Evolutionary conservation across 2,329 filamentous ascomycete species (phyloP).

Genomic region (Fusarium poae): DNA sequence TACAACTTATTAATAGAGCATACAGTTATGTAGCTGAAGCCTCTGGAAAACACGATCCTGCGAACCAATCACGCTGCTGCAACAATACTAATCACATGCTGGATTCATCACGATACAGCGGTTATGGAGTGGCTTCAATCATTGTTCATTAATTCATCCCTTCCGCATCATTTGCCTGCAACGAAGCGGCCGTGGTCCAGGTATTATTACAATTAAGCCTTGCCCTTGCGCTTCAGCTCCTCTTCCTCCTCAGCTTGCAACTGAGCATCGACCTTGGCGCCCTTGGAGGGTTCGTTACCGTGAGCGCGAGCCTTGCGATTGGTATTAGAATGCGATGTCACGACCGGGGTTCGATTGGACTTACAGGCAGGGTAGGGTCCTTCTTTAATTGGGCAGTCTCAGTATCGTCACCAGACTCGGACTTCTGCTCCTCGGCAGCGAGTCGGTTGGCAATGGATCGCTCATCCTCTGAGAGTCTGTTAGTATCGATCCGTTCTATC

Average conservation of each 20-base stretch:
- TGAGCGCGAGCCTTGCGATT: constrained; percentile 70
- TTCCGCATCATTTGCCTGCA: constrained; percentile 15
- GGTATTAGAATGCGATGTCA: constrained; percentile 12
- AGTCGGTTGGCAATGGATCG: constrained; percentile 79
- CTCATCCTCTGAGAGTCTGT: constrained; percentile 69
- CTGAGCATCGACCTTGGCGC: constrained; percentile 78
- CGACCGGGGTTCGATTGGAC: constrained; percentile 39
- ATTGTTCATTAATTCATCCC: constrained; percentile 35
- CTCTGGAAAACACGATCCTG: not conserved
- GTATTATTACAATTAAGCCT: constrained; percentile 44
- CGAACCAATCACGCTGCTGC: too few species aligned
- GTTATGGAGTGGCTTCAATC: not conserved
- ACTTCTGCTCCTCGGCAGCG: constrained; percentile 67
- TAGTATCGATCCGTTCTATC: constrained; percentile 57
- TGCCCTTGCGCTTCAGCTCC: constrained; percentile 69
- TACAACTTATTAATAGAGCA: not conserved
- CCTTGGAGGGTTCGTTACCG: constrained; percentile 79
- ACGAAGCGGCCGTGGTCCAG: constrained; percentile 12
- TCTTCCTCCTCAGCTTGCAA: constrained; percentile 77
- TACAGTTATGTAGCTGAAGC: not conserved
- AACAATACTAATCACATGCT: not conserved
- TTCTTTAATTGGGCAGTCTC: constrained; percentile 62
- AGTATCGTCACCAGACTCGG: constrained; percentile 60
- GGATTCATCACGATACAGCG: not conserved
- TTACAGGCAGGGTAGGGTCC: constrained; percentile 71